Base-by-base conservation (phyloP, 768 basidiomycete species). In the Artomyces pyxidatus region DNA sequence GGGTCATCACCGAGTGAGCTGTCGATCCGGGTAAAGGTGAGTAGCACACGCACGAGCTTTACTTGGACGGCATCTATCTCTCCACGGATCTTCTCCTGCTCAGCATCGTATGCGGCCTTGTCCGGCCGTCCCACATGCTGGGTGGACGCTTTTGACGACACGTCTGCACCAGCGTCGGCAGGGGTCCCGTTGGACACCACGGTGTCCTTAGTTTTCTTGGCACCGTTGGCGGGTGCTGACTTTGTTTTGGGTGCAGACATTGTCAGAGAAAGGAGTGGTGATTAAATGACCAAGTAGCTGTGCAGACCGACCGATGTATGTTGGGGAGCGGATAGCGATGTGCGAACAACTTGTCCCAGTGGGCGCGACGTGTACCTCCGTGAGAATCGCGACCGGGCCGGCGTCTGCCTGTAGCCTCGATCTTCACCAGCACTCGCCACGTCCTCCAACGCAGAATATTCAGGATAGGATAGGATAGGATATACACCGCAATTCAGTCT, bases 11-110 rank as follows among this genome's bases (percentile, higher is more conserved):
- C 46, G 46, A 21, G 48, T 26, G 8, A 29, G 17, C 28, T 19
- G 19, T 22, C 21, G 41, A 17, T 11, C 23, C 10, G 4, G 25
- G 43, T 29, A 17, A 23, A 16, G 37, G 29, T 44, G 48, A 53
- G 29, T 40, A 40, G n/a, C n/a, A n/a, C n/a, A 77, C 90, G 62
- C 59, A 91, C 95, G 52, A 93, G 68, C 65, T 89, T 85, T 19
- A 66, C 67, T 66, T 96, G 90, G 42, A 92, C 66, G 41, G 69
- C 73, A 51, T 94, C 93, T 59, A 97, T 94, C 61, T 93, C 86
- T 22, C 74, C 68, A 67, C 86, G 91, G 56, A 94, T 70, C 60
- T 67, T 79, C 46, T 86, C 82, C 68, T 94, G 90, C 69, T 97
- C 92, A 8, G 73, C 76, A 46, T 96, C 88, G 64, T 86, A 86